These are phyloP conservation scores for Sporormia fimetaria DNA, from an alignment of 495 filamentous ascomycete species.

Conservation along the genomic window DNA sequence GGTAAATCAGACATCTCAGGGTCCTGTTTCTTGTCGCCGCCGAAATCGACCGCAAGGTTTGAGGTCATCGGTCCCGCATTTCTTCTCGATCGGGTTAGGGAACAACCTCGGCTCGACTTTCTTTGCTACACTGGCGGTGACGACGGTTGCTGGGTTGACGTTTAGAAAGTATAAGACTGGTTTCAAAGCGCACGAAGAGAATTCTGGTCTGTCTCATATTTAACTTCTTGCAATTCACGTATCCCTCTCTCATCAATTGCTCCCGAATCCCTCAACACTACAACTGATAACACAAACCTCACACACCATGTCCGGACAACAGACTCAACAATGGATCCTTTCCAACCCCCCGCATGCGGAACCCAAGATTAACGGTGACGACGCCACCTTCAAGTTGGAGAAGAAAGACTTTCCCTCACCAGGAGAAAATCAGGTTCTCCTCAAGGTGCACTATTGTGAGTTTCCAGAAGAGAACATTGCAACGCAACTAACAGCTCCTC, in stretches of 20 bases:
- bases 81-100: too few species aligned
- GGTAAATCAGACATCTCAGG: too few species aligned
- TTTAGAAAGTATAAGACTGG: too few species aligned
- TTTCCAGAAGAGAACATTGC: neutral
- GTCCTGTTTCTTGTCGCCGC: too few species aligned
- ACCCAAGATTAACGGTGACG: conserved; percentile 34
- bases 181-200: too few species aligned
- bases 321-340: conserved; percentile 31
- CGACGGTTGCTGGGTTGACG: too few species aligned
- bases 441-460: conserved; percentile 37
- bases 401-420: conserved; percentile 39
- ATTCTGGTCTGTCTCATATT: too few species aligned
- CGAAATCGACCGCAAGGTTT: too few species aligned
- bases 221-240: neutral
- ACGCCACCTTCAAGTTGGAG: conserved; percentile 41
- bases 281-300: neutral
- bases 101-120: too few species aligned
- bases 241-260: too few species aligned
- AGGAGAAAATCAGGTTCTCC: conserved; percentile 49
- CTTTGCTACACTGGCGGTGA: too few species aligned
- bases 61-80: neutral
- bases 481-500: conserved; percentile 35
- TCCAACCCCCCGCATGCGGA: conserved; percentile 23
- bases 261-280: too few species aligned
- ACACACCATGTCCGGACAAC: conserved; percentile 7